Conservation (phyloP, 805 yeast genomes). For the Lipomyces yamanashiensis region DNA sequence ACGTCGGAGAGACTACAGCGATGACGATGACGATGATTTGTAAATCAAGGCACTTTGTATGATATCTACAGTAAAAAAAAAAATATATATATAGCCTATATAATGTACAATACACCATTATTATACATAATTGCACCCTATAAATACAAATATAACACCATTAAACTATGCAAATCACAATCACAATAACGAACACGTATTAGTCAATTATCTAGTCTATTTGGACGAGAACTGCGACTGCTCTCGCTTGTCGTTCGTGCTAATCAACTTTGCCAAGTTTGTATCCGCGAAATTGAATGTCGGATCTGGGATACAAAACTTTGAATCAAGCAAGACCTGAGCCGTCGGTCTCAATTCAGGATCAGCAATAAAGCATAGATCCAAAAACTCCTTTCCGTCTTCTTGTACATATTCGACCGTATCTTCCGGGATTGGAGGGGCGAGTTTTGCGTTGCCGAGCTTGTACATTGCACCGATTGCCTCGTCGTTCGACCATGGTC, state of each 20-base stretch:
- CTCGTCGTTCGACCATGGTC: constrained; percentile 97
- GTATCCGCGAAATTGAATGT: constrained; percentile 60
- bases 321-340: constrained; percentile 52
- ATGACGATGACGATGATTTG: constrained; percentile 16
- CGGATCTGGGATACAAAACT: constrained; percentile 41
- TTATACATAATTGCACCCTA: background rate
- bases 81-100: background rate
- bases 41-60: background rate
- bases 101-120: background rate
- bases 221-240: constrained; percentile 19
- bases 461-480: constrained; percentile 94
- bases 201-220: background rate
- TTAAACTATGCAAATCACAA: background rate
- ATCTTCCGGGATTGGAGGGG: constrained; percentile 97
- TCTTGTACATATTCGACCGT: constrained; percentile 65
- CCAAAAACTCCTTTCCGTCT: constrained; percentile 72
- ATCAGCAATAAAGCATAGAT: constrained; percentile 73
- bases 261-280: constrained; percentile 59
- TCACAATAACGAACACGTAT: background rate
- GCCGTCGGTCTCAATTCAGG: constrained; percentile 93
- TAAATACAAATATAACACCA: background rate
- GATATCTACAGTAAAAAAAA: background rate
- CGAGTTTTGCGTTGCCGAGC: constrained; percentile 79
- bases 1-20: constrained; percentile 15
- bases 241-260: constrained; percentile 44